Base-by-base conservation (phyloP, 371 early-diverging fungal species). In the Thermomucor indicae-seudaticae region DNA sequence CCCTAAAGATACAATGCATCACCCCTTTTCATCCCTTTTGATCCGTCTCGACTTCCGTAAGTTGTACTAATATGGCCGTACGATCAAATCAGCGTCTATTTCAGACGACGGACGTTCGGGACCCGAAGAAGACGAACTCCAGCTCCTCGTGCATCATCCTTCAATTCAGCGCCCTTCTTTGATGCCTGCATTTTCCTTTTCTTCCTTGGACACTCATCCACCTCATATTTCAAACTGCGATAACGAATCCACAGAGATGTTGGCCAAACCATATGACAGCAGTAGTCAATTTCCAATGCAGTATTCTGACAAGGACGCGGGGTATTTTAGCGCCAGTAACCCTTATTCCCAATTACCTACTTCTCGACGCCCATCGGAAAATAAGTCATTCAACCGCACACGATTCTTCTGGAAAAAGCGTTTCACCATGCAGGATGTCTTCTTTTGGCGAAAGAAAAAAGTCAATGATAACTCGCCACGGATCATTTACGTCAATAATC, bases 401-500 rank as follows among this genome's bases (percentile, higher is more conserved):
- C 3, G 39, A 4, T 22, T 27, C 16, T 12, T 23, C 12, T 23
- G 38, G 34, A 7, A 27, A 20, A 35, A 27, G 28, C 23, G 24
- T 1, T n/a, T 1, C 23, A 5, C 20, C 12, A 19, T 47, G 34
- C 35, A 27, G 11, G 24, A 47, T 35, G 7, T 41, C 14, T n/a
- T 12, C 3, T 41, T 49, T 22, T 40, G 29, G 39, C 12, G 46
- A 38, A 35, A 47, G 42, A 29, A 46, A 28, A 43, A 44, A 1
- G 32, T 25, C 5, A 27, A 17, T 3, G 54, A 59, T 43, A 59
- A 47, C 8, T 46, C 60, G 34, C 81, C 77, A 51, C 85, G 96
- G 16, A 75, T 81, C 46, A 89, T 96, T 57, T 81, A 93, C 59
- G 72, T 96, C 43, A 93, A 94, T 64, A 84, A 88, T 49, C 64